Conservation (phyloP, 1,284 basidiomycete species). For the Rhodotorula glutinis region DNA sequence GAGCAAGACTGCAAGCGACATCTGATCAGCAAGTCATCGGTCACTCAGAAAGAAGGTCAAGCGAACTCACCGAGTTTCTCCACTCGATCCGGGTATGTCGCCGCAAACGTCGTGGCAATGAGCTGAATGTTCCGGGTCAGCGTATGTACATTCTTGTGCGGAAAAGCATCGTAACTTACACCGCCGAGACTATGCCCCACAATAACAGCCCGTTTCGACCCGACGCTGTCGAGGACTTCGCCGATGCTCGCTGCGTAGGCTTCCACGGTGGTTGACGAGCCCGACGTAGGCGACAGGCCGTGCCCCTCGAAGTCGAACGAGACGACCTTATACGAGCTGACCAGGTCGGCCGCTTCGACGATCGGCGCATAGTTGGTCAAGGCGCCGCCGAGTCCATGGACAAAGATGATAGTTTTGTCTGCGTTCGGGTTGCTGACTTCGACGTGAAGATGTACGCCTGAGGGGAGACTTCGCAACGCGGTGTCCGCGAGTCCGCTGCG, state of each 20-base stretch:
- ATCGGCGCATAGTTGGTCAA: constrained; percentile 26
- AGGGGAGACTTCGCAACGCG: not conserved
- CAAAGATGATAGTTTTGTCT: constrained; percentile 33
- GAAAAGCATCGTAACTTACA: not conserved
- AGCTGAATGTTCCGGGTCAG: not conserved
- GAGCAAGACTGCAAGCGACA: constrained; percentile 27
- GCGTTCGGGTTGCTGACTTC: constrained; percentile 7
- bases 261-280: not conserved
- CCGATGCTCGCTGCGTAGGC: constrained; percentile 19
- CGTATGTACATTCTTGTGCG: not conserved
- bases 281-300: constrained; percentile 24
- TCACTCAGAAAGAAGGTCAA: too few species aligned
- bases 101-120: constrained; percentile 32
- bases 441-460: constrained; percentile 18
- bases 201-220: constrained; percentile 17
- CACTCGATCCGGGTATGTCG: constrained; percentile 24
- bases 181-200: constrained; percentile 35
- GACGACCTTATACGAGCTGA: constrained; percentile 12
- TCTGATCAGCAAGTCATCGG: not conserved
- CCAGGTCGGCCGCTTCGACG: constrained; percentile 17
- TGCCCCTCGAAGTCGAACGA: constrained; percentile 37
- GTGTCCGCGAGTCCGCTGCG: not conserved
- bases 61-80: constrained; percentile 31
- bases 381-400: constrained; percentile 42
- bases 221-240: constrained; percentile 27